A percentile compares a stretch with the other conserved stretches of the same genome.
These are phyloP conservation scores for Groenewaldozyma tartarivorans DNA, from an alignment of 805 yeast species.

Conservation along the genomic window DNA sequence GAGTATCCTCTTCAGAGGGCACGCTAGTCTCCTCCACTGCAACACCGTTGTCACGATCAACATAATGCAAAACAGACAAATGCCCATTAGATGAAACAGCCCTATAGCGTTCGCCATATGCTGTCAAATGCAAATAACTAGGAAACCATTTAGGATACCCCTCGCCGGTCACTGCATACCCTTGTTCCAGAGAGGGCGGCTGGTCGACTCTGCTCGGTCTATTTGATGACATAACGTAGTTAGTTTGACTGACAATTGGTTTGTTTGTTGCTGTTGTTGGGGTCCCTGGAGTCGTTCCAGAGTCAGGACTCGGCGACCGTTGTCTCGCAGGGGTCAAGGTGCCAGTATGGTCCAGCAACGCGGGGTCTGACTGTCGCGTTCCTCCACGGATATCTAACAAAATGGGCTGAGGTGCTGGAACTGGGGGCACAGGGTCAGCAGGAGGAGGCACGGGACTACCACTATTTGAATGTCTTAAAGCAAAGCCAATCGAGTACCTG, in stretches of 20 bases:
- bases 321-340: constrained; percentile 7
- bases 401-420: constrained; percentile 7
- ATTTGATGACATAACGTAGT: neutral
- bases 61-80: neutral
- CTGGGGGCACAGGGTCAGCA: constrained; percentile 10
- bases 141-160: constrained; percentile 8
- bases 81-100: neutral
- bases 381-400: constrained; percentile 9
- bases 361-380: neutral
- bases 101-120: constrained; percentile 17
- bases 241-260: neutral
- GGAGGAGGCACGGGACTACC: constrained; percentile 14
- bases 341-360: constrained; percentile 7
- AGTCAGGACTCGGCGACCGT: constrained; percentile 1
- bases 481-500: constrained; percentile 12
- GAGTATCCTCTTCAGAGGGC: neutral
- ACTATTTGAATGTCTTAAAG: constrained; percentile 8
- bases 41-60: neutral
- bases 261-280: neutral
- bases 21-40: neutral
- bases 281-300: neutral
- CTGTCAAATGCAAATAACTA: constrained; percentile 14
- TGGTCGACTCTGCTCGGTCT: neutral
- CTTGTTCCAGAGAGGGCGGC: neutral
- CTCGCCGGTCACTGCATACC: too few species aligned